These are phyloP conservation scores for Teratosphaeria nubilosa DNA, from an alignment of 2,329 filamentous ascomycete genomes.

Conservation along the genomic window DNA sequence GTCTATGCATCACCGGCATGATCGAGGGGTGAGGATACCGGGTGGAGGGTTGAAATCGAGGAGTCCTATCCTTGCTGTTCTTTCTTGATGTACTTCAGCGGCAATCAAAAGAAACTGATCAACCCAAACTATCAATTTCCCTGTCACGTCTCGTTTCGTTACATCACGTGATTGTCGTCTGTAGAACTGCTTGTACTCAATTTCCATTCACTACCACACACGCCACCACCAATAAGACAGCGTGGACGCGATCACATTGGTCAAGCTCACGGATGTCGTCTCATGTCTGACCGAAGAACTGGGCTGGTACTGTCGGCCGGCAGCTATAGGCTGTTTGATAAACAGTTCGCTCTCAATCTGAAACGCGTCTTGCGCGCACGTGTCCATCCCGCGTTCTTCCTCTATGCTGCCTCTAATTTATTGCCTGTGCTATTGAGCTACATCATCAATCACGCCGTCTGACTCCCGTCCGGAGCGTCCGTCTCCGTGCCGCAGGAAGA, in stretches of 20 bases:
- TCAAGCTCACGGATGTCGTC: no score
- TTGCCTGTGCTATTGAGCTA: neutral
- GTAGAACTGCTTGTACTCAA: no score
- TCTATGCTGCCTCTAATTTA: neutral
- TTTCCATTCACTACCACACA: no score
- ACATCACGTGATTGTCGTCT: neutral
- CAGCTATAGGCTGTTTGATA: no score
- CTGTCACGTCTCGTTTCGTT: neutral
- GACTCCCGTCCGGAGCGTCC: neutral
- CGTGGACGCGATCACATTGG: no score
- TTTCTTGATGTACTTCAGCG: constrained; percentile 5
- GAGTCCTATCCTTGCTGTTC: constrained; percentile 35
- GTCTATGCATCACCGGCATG: constrained; percentile 8
- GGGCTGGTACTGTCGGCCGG: no score
- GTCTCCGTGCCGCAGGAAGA: neutral
- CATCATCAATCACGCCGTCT: neutral
- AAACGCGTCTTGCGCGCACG: neutral
- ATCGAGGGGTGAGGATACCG: constrained; percentile 14
- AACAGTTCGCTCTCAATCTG: neutral
- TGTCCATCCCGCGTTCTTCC: neutral
- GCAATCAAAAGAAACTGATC: neutral
- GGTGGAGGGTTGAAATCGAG: constrained; percentile 27
- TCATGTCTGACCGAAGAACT: no score
- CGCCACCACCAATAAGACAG: no score
- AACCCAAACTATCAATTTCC: neutral